These are phyloP conservation scores for Spathaspora girioi DNA, from an alignment of 805 yeast species.

Conservation along the genomic window DNA sequence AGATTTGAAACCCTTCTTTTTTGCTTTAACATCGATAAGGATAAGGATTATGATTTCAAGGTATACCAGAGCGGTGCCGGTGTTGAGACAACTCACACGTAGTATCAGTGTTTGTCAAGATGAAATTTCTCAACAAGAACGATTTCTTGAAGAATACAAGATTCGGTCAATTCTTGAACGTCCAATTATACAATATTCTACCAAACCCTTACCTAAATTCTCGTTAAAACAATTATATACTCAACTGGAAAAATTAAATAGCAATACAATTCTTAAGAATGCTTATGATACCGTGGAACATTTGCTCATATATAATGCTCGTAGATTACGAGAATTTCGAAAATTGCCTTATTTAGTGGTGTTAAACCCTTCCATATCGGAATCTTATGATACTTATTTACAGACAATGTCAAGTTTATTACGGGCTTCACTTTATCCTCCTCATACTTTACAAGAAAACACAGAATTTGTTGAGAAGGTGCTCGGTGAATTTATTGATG, in stretches of 20 bases:
- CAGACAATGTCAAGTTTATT: conserved; percentile 51
- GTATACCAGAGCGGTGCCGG: neutral
- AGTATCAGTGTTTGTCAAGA: conserved; percentile 1
- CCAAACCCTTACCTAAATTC: conserved; percentile 49
- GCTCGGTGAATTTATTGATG: conserved; percentile 58
- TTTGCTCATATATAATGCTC: conserved; percentile 61
- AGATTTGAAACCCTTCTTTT: too few relatives aligned
- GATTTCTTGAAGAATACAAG: conserved; percentile 51
- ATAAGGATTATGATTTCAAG: too few relatives aligned
- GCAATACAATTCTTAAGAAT: conserved; percentile 32
- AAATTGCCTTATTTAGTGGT: conserved; percentile 79
- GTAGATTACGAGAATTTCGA: conserved; percentile 66
- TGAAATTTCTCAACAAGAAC: conserved; percentile 18
- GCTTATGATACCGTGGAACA: conserved; percentile 57
- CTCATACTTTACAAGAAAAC: conserved; percentile 52
- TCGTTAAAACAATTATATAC: conserved; percentile 48
- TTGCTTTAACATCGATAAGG: too few relatives aligned
- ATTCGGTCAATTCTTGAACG: conserved; percentile 56
- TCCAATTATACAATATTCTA: conserved; percentile 55
- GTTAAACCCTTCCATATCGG: conserved; percentile 81
- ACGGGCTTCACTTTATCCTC: conserved; percentile 31
- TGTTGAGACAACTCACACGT: neutral
- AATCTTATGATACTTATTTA: conserved; percentile 69
- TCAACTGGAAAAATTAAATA: conserved; percentile 37
- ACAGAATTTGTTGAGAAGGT: conserved; percentile 44